Conservation (phyloP, 768 basidiomycete genomes). For the Podaxis sp. region DNA sequence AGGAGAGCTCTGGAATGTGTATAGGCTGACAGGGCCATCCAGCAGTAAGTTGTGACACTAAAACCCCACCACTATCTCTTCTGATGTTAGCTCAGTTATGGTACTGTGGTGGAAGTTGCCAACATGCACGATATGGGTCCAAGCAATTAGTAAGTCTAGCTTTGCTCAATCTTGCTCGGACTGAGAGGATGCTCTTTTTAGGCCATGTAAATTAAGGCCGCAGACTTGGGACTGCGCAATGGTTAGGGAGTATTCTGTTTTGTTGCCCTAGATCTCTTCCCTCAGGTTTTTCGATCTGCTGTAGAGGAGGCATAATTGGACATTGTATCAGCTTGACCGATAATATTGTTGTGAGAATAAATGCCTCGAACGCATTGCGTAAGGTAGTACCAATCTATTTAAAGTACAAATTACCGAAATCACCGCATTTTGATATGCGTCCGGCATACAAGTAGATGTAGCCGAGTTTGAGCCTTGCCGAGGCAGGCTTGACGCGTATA, state of each 20-base stretch:
- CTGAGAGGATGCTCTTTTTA: not conserved
- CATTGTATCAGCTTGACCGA: too few relatives aligned
- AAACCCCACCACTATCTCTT: not conserved
- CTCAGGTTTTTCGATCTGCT: too few relatives aligned
- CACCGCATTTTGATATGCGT: too few relatives aligned
- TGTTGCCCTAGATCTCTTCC: not conserved
- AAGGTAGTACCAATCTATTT: too few relatives aligned
- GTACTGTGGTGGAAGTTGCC: conserved; percentile 40
- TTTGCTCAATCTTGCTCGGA: not conserved
- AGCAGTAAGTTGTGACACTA: conserved; percentile 28
- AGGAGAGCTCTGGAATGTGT: conserved; percentile 36
- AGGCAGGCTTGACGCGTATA: too few relatives aligned
- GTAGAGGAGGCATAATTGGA: too few relatives aligned
- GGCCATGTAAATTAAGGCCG: conserved; percentile 13
- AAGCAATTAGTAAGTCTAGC: conserved; percentile 33
- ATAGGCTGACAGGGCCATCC: conserved; percentile 43
- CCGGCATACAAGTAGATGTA: too few relatives aligned
- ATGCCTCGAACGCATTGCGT: too few relatives aligned
- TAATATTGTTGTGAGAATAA: too few relatives aligned
- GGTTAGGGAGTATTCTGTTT: not conserved
- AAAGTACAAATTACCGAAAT: too few relatives aligned
- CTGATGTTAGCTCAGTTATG: conserved; percentile 30
- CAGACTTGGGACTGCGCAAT: not conserved
- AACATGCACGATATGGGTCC: conserved; percentile 29
- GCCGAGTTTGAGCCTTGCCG: too few relatives aligned